Percentiles rank a stretch among this genome's conserved stretches.
phyloP scores from a whole-genome alignment of 441 rosid species.

The Brassica balearica region DNA sequence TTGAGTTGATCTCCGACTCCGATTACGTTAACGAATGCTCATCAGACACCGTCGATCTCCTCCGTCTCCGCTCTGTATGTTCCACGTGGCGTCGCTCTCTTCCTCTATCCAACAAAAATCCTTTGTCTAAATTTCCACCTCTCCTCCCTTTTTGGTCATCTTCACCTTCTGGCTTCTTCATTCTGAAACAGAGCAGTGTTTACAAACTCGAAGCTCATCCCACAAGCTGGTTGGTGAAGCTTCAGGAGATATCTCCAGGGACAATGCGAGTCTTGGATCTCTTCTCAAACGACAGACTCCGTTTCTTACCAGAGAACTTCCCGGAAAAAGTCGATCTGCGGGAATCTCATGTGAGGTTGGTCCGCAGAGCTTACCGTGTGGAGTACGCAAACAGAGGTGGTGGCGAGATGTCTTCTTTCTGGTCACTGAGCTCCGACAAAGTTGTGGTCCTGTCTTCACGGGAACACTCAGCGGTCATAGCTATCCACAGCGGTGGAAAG shows the following conservation, averaged over 20 bases:
- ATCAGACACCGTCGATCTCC: conserved; percentile 30
- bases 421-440: conserved; percentile 40
- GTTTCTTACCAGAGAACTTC: conserved; percentile 11
- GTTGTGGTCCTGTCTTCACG: conserved; percentile 33
- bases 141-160: conserved; percentile 41
- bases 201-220: conserved; percentile 22
- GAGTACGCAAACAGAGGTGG: conserved; percentile 31
- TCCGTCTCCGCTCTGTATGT: conserved; percentile 45
- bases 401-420: conserved; percentile 19
- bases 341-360: conserved; percentile 30
- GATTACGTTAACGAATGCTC: not conserved
- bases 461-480: conserved; percentile 36
- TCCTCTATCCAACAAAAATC: conserved; percentile 21
- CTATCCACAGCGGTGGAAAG: conserved; percentile 44
- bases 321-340: conserved; percentile 30
- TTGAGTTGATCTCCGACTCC: conserved; percentile 23
- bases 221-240: conserved; percentile 34
- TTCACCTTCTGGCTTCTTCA: conserved; percentile 30
- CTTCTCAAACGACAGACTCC: conserved; percentile 1
- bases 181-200: conserved; percentile 31
- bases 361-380: conserved; percentile 35
- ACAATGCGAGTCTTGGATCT: conserved; percentile 43
- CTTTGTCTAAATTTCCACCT: conserved; percentile 15
- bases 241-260: conserved; percentile 42
- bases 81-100: conserved; percentile 40